A percentile compares a stretch with the other conserved stretches of the same genome.
Conservation (phyloP, 1,284 basidiomycete species). For the Ceratobasidium sp. region DNA sequence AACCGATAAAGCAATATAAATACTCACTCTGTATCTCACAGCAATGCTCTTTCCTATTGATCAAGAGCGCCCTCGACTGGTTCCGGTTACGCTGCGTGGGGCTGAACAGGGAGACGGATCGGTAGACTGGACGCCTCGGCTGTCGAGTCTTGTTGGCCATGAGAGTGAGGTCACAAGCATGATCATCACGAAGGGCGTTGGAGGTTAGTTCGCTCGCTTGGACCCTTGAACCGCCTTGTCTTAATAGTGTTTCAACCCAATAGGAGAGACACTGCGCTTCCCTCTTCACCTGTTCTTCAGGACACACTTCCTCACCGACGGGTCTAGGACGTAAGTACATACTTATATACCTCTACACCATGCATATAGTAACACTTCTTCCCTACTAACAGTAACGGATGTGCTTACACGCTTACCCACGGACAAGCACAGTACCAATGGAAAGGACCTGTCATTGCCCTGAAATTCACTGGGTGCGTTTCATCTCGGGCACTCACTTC, state of each 20-base stretch:
- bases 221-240: background rate
- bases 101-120: slow-evolving; percentile 1
- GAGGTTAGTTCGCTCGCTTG: slow-evolving; percentile 31
- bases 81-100: slow-evolving; percentile 40
- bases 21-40: slow-evolving; percentile 55
- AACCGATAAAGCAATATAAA: background rate
- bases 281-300: slow-evolving; percentile 47
- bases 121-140: slow-evolving; percentile 16
- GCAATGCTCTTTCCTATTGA: slow-evolving; percentile 77
- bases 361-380: background rate
- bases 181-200: slow-evolving; percentile 46
- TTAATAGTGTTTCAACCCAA: background rate
- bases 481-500: background rate
- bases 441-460: slow-evolving; percentile 59
- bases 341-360: background rate
- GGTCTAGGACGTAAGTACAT: slow-evolving; percentile 37
- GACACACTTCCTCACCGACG: slow-evolving; percentile 45
- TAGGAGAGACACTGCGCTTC: slow-evolving; percentile 44
- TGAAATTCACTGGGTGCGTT: slow-evolving; percentile 75
- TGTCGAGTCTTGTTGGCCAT: slow-evolving; percentile 7
- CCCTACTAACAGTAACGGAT: background rate
- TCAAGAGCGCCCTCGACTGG: slow-evolving; percentile 61
- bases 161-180: slow-evolving; percentile 22
- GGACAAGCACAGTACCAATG: slow-evolving; percentile 35
- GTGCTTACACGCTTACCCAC: slow-evolving; percentile 18